Base-by-base conservation (phyloP, 176 grass and related monocot species). In the Musa troglodytarum region DNA sequence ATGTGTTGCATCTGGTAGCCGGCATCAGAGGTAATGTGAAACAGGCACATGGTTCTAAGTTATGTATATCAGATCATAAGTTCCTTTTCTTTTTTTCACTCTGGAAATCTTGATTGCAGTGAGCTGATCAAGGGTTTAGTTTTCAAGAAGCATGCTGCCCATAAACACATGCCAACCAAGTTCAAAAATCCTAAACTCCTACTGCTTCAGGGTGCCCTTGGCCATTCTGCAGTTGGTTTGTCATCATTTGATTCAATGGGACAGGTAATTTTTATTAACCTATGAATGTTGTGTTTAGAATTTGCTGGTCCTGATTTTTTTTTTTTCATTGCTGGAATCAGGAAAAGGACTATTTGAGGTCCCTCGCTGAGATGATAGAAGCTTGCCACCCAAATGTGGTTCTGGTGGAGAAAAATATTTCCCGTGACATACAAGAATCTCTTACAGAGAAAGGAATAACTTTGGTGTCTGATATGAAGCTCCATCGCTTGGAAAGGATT, bases 61-160 rank as follows among this genome's bases (percentile, higher is more conserved):
- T 9, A 64, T 25, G 61, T 24, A 25, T 8, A 19, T 23, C 3
- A 13, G 20, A 8, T 65, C 17, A 17, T 65, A 13, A 28, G 13
- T 77, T 24, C 51, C 1, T 24, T 77, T 2, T 52, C 20, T 10
- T 1, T 63, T 65, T 53, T 52, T 51, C 49, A 65, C 69, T 63
- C 17, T 79, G 59, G n/a, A 50, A 79, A 84, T 65, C 50, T 78
- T 67, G 11, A 75, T 87, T 92, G 82, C 76, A 99, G 96, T 75
- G 84, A 87, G 84, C 88, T 99, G 77, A 92, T 99, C 73, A 94
- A 94, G 23, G 96, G 96, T 65, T 77, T 99, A 79, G 91, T 87
- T 52, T 99, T 94, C 79, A 99, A 99, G 81, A 99, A 92, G 81
- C 94, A 99, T 10, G 78, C 90, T 81, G 90, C 90, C 78, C 91